A percentile compares a stretch with the other conserved stretches of the same genome.
Evolutionary conservation across 768 basidiomycete species (phyloP).

Genomic region (Amanita molliuscula): DNA sequence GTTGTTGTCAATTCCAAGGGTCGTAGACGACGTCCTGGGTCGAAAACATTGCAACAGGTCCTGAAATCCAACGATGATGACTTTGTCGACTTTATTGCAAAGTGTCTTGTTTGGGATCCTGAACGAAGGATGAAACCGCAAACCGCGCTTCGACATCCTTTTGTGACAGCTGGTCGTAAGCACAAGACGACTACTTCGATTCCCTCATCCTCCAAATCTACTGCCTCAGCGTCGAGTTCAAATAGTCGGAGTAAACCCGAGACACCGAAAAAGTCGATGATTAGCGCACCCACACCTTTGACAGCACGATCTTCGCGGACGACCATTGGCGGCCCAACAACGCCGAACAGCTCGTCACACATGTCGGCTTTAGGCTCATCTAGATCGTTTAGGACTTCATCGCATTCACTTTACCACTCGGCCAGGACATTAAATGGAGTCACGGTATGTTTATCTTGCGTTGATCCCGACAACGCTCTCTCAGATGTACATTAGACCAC

Average conservation of each 20-base stretch:
- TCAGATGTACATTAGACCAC: constrained; percentile 23
- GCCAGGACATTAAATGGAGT: constrained; percentile 65
- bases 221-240: constrained; percentile 48
- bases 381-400: constrained; percentile 57
- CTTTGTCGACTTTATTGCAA: constrained; percentile 93
- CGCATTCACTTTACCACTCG: constrained; percentile 67
- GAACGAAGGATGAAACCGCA: constrained; percentile 93
- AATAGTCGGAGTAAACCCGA: constrained; percentile 46
- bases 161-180: constrained; percentile 61
- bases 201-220: constrained; percentile 36
- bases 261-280: constrained; percentile 84
- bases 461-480: constrained; percentile 1
- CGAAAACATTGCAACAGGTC: constrained; percentile 83
- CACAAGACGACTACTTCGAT: constrained; percentile 33
- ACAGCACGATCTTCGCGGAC: constrained; percentile 67
- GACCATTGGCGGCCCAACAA: constrained; percentile 41
- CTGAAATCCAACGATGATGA: constrained; percentile 89
- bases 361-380: constrained; percentile 48
- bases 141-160: constrained; percentile 85
- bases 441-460: constrained; percentile 37
- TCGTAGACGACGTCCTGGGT: constrained; percentile 80
- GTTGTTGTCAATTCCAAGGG: constrained; percentile 97
- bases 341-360: constrained; percentile 47
- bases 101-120: constrained; percentile 98
- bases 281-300: constrained; percentile 81